Percentiles rank a stretch among this genome's conserved stretches.
Conservation (phyloP, 129 eudicot species). For the Ambrosia trifida region DNA sequence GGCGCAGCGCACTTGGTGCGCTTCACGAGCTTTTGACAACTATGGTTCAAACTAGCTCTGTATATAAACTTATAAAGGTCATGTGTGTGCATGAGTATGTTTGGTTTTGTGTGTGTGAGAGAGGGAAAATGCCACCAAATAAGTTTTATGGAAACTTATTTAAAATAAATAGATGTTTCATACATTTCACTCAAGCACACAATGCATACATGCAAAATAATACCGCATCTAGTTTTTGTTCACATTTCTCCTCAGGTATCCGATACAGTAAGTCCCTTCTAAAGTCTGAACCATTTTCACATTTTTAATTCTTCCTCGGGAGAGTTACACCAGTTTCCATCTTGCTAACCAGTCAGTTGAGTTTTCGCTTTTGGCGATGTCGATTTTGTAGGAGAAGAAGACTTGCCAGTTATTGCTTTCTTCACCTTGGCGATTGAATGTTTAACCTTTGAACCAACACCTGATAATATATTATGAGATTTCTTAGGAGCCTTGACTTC, state of each 20-base stretch:
- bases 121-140: background rate
- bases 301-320: conserved; percentile 1
- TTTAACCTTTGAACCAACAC: conserved; percentile 82
- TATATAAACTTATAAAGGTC: background rate
- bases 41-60: background rate
- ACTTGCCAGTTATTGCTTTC: conserved; percentile 72
- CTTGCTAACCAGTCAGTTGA: conserved; percentile 21
- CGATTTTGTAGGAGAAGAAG: conserved; percentile 59
- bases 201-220: conserved; percentile 19
- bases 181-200: conserved; percentile 33
- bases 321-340: conserved; percentile 1
- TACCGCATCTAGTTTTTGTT: conserved; percentile 11
- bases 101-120: too few relatives aligned
- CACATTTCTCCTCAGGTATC: background rate
- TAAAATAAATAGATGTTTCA: conserved; percentile 20
- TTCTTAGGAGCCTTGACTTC: conserved; percentile 63
- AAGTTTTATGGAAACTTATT: conserved; percentile 7
- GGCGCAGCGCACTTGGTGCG: too few relatives aligned
- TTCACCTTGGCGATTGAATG: conserved; percentile 81
- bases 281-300: conserved; percentile 8
- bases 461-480: conserved; percentile 67
- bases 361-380: conserved; percentile 46
- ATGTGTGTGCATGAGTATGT: background rate
- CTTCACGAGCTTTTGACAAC: too few relatives aligned
- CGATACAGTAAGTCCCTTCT: conserved; percentile 2